Conservation (phyloP, 2,329 filamentous ascomycete genomes). For the Cladophialophora bantiana region DNA sequence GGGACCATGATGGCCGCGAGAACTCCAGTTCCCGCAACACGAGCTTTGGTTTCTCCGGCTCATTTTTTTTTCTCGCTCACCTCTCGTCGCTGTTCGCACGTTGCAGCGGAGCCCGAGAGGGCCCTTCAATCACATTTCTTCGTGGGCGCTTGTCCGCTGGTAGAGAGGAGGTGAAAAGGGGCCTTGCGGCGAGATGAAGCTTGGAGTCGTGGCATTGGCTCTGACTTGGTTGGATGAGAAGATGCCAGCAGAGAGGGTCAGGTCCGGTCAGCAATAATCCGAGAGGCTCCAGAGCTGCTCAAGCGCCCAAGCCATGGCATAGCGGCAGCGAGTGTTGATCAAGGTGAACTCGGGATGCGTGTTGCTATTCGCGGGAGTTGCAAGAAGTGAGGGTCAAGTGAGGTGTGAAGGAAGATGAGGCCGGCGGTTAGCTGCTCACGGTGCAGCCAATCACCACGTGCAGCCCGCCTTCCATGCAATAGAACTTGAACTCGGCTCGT, state of each 20-base stretch:
- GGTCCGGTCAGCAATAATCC: conserved; percentile 22
- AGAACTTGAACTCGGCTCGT: not conserved
- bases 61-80: not conserved
- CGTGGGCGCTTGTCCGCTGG: conserved; percentile 28
- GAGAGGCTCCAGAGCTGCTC: conserved; percentile 25
- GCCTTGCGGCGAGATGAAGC: conserved; percentile 18
- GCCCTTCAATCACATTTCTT: conserved; percentile 27
- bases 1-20: not conserved
- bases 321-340: conserved; percentile 21
- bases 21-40: conserved; percentile 19
- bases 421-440: conserved; percentile 12
- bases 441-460: conserved; percentile 9
- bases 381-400: too few species aligned
- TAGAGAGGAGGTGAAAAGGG: conserved; percentile 2
- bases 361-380: conserved; percentile 25
- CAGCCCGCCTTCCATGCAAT: conserved; percentile 5
- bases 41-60: not conserved
- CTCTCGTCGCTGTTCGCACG: conserved; percentile 4
- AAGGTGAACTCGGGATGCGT: not conserved
- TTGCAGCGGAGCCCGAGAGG: conserved; percentile 22
- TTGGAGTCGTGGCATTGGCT: conserved; percentile 21
- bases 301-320: conserved; percentile 31
- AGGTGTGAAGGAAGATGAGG: conserved; percentile 27
- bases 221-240: conserved; percentile 32
- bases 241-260: conserved; percentile 33